A percentile compares a stretch with the other conserved stretches of the same genome.
phyloP scores from a whole-genome alignment of 208 protist species.

The Leishmania braziliensis region DNA sequence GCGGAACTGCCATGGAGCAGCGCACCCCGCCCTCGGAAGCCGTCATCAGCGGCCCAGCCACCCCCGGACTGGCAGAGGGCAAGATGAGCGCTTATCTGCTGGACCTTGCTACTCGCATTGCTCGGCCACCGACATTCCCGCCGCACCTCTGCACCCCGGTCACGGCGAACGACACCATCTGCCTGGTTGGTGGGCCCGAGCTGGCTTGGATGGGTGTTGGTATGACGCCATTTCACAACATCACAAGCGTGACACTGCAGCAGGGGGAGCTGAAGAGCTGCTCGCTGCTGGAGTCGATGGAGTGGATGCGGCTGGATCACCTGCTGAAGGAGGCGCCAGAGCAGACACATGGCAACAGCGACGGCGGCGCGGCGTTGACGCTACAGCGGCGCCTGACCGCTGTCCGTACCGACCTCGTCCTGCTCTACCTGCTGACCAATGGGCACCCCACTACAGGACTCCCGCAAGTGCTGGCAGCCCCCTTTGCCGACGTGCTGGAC shows the following conservation, averaged over 20 bases:
- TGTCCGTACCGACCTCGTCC: slow-evolving; percentile 64
- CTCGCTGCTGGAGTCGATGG: slow-evolving; percentile 57
- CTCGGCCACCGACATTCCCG: slow-evolving; percentile 20
- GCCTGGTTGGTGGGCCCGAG: slow-evolving; percentile 63
- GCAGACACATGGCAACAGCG: neutral
- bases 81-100: slow-evolving; percentile 78
- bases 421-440: slow-evolving; percentile 64
- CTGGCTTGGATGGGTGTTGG: slow-evolving; percentile 63
- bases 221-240: slow-evolving; percentile 65
- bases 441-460: slow-evolving; percentile 59
- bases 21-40: slow-evolving; percentile 51
- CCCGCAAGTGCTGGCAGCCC: slow-evolving; percentile 31
- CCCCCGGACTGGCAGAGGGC: slow-evolving; percentile 61
- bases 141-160: slow-evolving; percentile 20
- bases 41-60: slow-evolving; percentile 55
- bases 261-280: slow-evolving; percentile 66
- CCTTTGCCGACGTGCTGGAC: slow-evolving; percentile 64
- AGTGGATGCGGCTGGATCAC: slow-evolving; percentile 69
- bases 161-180: slow-evolving; percentile 57
- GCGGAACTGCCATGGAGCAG: slow-evolving; percentile 38
- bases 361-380: neutral
- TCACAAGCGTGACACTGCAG: slow-evolving; percentile 63
- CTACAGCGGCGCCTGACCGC: slow-evolving; percentile 40
- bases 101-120: slow-evolving; percentile 67
- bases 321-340: slow-evolving; percentile 22